Conservation (phyloP, 2,329 filamentous ascomycete genomes). For the Thelonectria olida region DNA sequence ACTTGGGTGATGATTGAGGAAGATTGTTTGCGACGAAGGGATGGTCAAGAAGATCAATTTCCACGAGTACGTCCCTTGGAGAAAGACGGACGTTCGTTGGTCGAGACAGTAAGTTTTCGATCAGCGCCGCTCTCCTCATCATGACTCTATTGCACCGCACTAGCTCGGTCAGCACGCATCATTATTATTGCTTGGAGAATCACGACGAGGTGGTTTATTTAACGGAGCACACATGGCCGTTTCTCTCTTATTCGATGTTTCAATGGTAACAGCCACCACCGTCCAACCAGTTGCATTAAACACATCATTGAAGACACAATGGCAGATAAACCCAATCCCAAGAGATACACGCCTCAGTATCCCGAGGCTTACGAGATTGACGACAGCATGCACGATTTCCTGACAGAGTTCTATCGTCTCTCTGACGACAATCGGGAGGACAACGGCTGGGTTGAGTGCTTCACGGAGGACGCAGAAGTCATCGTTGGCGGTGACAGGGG, state of each 20-base stretch:
- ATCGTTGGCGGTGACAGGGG: constrained; percentile 53
- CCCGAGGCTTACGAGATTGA: constrained; percentile 44
- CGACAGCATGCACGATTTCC: constrained; percentile 48
- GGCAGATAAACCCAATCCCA: constrained; percentile 29
- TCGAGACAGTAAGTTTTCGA: no score
- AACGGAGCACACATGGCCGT: no score
- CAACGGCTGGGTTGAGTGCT: constrained; percentile 55
- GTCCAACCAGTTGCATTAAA: background rate
- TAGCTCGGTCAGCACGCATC: no score
- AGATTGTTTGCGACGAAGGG: no score
- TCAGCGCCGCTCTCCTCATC: no score
- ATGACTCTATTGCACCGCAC: no score
- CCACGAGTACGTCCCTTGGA: no score
- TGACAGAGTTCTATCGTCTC: constrained; percentile 54
- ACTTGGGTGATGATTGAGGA: no score
- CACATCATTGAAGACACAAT: constrained; percentile 17
- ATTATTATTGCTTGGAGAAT: no score
- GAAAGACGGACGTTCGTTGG: no score
- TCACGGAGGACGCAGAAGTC: constrained; percentile 52
- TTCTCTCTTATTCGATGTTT: background rate
- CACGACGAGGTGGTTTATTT: no score
- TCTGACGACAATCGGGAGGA: constrained; percentile 54
- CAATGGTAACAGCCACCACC: background rate
- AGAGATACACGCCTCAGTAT: constrained; percentile 45
- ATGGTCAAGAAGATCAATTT: no score